phyloP scores from a whole-genome alignment of 2,329 filamentous ascomycete species.

The Ophiostoma montium region DNA sequence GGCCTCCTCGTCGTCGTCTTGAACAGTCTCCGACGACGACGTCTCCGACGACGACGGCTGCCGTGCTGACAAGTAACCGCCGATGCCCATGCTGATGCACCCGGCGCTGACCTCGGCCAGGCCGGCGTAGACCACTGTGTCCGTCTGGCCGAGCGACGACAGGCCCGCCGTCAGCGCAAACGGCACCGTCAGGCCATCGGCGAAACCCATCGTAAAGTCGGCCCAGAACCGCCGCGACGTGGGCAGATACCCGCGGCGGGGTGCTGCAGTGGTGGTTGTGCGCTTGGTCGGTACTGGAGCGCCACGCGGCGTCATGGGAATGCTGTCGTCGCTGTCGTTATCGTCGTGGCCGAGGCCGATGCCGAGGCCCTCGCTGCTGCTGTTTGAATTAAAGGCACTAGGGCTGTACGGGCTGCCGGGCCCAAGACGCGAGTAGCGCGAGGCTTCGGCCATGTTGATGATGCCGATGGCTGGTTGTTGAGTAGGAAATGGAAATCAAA shows the following conservation, averaged over 20 bases:
- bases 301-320: background rate
- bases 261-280: background rate
- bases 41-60: background rate
- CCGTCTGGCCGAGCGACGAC: slow-evolving; percentile 42
- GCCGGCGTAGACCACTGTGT: slow-evolving; percentile 52
- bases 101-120: slow-evolving; percentile 58
- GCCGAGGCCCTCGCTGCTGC: background rate
- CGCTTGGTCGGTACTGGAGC: background rate
- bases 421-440: background rate
- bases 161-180: slow-evolving; percentile 62
- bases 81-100: slow-evolving; percentile 60
- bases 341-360: slow-evolving; percentile 2
- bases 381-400: background rate
- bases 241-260: slow-evolving; percentile 10
- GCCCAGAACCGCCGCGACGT: slow-evolving; percentile 31
- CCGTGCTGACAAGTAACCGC: slow-evolving; percentile 50
- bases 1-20: slow-evolving; percentile 7
- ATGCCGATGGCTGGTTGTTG: background rate
- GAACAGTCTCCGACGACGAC: background rate
- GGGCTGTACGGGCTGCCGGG: background rate
- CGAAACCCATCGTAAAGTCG: slow-evolving; percentile 59
- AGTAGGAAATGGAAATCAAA: background rate
- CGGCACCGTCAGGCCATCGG: slow-evolving; percentile 61
- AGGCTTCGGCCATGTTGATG: background rate
- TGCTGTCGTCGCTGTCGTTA: slow-evolving; percentile 6